Percentiles rank a stretch among this genome's conserved stretches.
These are phyloP conservation scores for Suillus americanus DNA, from an alignment of 768 basidiomycete genomes.

Conservation along the genomic window DNA sequence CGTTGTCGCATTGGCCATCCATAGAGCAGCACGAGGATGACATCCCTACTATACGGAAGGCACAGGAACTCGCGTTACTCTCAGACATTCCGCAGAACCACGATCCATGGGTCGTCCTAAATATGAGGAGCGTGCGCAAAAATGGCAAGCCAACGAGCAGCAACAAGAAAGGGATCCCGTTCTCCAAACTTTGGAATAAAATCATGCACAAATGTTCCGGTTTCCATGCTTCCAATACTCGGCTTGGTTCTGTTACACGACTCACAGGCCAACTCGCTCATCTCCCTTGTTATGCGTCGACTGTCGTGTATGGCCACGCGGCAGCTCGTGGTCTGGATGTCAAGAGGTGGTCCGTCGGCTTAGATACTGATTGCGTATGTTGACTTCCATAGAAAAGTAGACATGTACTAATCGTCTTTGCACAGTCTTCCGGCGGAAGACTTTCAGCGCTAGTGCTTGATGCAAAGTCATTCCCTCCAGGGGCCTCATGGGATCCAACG, in stretches of 20 bases:
- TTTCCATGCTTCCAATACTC: constrained; percentile 26
- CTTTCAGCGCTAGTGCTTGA: constrained; percentile 69
- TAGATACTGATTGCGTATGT: constrained; percentile 82
- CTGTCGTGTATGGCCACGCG: constrained; percentile 86
- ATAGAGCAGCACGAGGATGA: constrained; percentile 26
- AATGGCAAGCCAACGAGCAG: constrained; percentile 31
- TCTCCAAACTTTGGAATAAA: constrained; percentile 74
- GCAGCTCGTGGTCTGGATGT: constrained; percentile 80
- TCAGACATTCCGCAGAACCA: constrained; percentile 70
- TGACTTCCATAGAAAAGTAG: not conserved
- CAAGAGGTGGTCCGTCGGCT: constrained; percentile 78
- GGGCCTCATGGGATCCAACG: constrained; percentile 27
- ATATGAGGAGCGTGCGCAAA: constrained; percentile 38
- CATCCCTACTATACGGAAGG: constrained; percentile 39
- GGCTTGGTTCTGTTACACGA: not conserved
- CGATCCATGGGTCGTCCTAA: constrained; percentile 68
- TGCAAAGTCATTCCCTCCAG: constrained; percentile 33
- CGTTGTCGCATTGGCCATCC: constrained; percentile 63
- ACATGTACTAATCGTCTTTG: not conserved
- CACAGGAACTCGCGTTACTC: constrained; percentile 73
- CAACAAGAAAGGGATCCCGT: constrained; percentile 57
- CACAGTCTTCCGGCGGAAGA: constrained; percentile 55
- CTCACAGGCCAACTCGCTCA: constrained; percentile 15
- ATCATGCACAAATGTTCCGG: constrained; percentile 62
- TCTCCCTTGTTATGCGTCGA: constrained; percentile 68